Evolutionary conservation across 2,329 filamentous ascomycete genomes (phyloP).

Genomic region (Botrytis squamosa): DNA sequence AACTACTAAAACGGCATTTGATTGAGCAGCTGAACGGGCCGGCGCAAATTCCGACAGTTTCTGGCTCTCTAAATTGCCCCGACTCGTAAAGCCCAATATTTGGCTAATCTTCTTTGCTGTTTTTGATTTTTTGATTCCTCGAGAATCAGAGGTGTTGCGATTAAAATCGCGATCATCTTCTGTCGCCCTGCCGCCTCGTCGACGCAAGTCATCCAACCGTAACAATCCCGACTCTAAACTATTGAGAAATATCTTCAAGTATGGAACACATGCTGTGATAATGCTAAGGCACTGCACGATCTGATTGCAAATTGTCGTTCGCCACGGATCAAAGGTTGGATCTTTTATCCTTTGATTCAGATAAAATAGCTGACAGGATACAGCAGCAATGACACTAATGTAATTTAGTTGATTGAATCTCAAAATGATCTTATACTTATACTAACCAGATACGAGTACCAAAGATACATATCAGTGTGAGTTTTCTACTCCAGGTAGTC

Average conservation of each 20-base stretch:
- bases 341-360: conserved; percentile 3
- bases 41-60: background rate
- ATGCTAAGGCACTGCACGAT: conserved; percentile 17
- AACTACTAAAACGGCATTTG: background rate
- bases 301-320: background rate
- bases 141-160: background rate
- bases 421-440: background rate
- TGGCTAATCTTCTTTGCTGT: background rate
- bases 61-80: background rate
- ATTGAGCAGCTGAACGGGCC: background rate
- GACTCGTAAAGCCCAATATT: background rate
- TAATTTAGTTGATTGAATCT: background rate
- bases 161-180: background rate
- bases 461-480: conserved; percentile 14
- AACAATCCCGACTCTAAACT: conserved; percentile 18
- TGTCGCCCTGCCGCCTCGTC: background rate
- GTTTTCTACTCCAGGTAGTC: background rate
- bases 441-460: conserved; percentile 20
- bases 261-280: conserved; percentile 18
- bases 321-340: conserved; percentile 16
- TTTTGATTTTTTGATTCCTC: conserved; percentile 1
- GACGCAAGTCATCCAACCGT: conserved; percentile 17
- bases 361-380: conserved; percentile 12
- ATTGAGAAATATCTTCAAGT: conserved; percentile 12
- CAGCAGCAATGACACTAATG: conserved; percentile 16